These are phyloP conservation scores for Pinguiococcus pyrenoidosus DNA, from an alignment of 108 stramenopile genomes.

Conservation along the genomic window DNA sequence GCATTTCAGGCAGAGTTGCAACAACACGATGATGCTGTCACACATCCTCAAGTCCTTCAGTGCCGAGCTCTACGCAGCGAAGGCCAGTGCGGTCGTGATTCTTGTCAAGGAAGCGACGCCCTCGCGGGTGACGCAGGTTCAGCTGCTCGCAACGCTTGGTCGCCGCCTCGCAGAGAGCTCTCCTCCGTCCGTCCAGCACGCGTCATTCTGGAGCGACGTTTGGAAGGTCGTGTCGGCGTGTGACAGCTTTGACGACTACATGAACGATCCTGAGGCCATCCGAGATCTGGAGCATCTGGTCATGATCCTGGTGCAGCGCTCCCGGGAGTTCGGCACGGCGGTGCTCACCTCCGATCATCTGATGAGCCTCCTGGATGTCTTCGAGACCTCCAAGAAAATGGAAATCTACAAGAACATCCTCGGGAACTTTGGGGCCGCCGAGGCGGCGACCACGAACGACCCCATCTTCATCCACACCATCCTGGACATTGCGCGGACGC, in stretches of 20 bases:
- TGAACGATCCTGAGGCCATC: too few relatives aligned
- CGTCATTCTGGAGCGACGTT: too few relatives aligned
- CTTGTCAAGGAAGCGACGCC: slow-evolving; percentile 19
- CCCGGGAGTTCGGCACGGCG: too few relatives aligned
- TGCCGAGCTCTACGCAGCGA: slow-evolving; percentile 4
- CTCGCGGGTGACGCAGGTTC: too few relatives aligned
- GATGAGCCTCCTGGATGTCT: slow-evolving; percentile 13
- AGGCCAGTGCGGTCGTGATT: slow-evolving; percentile 5
- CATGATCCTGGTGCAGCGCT: too few relatives aligned
- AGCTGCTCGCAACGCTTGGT: too few relatives aligned
- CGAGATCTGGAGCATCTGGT: too few relatives aligned
- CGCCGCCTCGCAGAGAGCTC: too few relatives aligned
- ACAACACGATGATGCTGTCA: slow-evolving; percentile 1
- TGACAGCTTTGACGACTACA: too few relatives aligned
- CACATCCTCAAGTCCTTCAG: slow-evolving; percentile 1
- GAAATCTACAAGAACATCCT: slow-evolving; percentile 11
- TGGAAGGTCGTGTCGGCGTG: too few relatives aligned
- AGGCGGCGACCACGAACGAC: not conserved
- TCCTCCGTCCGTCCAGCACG: too few relatives aligned
- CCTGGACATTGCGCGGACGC: slow-evolving; percentile 10
- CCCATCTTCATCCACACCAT: slow-evolving; percentile 19
- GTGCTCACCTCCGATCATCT: slow-evolving; percentile 17
- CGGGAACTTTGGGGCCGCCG: not conserved
- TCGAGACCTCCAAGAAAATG: slow-evolving; percentile 9
- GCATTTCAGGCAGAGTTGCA: slow-evolving; percentile 7